Evolutionary conservation across 2,329 filamentous ascomycete species (phyloP), one percentile per base, ranked within the genome.

Genomic region (Pyricularia grisea): DNA sequence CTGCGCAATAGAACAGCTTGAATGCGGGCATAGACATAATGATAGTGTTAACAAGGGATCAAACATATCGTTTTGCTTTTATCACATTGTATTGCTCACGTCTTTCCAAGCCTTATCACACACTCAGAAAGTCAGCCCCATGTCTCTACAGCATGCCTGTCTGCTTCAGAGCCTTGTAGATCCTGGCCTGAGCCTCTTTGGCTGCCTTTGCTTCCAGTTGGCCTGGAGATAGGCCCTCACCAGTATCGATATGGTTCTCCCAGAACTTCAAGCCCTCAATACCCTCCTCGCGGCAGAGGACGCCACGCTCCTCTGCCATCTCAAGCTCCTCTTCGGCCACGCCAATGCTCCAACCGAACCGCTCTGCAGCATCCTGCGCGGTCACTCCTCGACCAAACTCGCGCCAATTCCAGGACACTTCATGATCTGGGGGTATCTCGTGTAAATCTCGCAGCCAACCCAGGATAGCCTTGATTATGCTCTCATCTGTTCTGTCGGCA

Each of bases 281-380:
- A 4, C 93, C 90, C 74, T 97, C 94, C 77, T 99, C 95, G 66
- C 95, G 89, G 77, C 94, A 98, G 25, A 99, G 78, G 2, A 89
- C 88, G 0, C 95, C 95, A 69, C 87, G 88, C 77, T 98, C 94
- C 78, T 99, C 95, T 0, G 94, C 94, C 94, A 99, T 97, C 77
- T 97, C 92, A 14, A 99, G 83, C 80, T 99, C 95, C 77, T 98
- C 95, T 70, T 91, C 92, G 1, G 95, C 95, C 27, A 99, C 94
- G 10, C 95, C 95, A 9, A 99, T 90, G 77, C 95, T 98, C 95
- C 95, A 99, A 6, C 94, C 92, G 79, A 99, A 99, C 67, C 88
- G 84, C 78, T 96, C 92, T 0, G 95, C 95, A 0, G 89, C 88
- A 75, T 98, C 94, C 76, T 95, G 92, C 1, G 93, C 93, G 17